These are phyloP conservation scores for Thermochaetoides thermophila DNA, from an alignment of 495 filamentous ascomycete species.

Conservation along the genomic window DNA sequence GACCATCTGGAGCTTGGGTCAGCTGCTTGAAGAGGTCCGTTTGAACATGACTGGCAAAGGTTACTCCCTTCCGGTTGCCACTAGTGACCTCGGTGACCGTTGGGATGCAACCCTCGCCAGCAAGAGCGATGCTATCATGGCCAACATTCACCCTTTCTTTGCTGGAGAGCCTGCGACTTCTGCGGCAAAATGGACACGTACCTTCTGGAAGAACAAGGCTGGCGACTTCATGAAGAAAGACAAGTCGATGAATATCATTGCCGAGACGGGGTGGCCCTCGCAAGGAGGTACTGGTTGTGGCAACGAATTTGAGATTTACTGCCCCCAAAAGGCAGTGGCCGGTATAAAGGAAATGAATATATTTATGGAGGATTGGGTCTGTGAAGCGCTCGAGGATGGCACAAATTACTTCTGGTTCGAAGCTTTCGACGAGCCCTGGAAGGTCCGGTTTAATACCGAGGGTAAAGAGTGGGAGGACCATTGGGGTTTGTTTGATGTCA, in stretches of 20 bases:
- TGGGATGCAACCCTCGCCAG: constrained; percentile 57
- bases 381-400: constrained; percentile 57
- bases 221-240: constrained; percentile 40
- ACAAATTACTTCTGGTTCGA: constrained; percentile 97
- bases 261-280: constrained; percentile 87
- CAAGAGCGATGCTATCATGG: constrained; percentile 78
- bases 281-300: constrained; percentile 73
- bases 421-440: constrained; percentile 95
- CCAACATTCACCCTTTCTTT: constrained; percentile 96
- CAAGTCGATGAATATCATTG: constrained; percentile 54
- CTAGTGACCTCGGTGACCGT: constrained; percentile 78
- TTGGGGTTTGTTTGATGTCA: constrained; percentile 85
- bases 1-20: constrained; percentile 47
- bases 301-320: constrained; percentile 26
- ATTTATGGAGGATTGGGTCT: constrained; percentile 80
- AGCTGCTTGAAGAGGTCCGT: constrained; percentile 51
- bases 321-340: constrained; percentile 53
- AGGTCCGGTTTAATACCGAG: constrained; percentile 50
- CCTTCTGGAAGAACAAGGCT: constrained; percentile 64
- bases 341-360: constrained; percentile 72
- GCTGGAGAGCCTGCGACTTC: constrained; percentile 53
- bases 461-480: constrained; percentile 84
- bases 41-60: constrained; percentile 50
- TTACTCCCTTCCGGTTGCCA: constrained; percentile 65
- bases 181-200: constrained; percentile 71